Base-by-base conservation (phyloP, 148 eudicot genomes). In the Suaeda aralocaspica region DNA sequence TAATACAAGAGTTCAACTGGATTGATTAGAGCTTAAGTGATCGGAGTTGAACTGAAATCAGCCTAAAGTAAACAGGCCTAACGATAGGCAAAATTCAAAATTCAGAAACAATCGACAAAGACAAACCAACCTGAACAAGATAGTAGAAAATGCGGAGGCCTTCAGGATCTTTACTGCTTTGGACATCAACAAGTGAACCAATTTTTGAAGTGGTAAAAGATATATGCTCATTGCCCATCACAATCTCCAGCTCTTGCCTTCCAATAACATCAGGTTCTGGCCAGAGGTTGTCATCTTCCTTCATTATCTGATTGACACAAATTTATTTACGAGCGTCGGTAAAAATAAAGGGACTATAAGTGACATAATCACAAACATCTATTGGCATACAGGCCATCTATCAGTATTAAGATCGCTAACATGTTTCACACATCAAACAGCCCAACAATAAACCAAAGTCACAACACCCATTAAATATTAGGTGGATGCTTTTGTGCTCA, bases 171-270 rank as follows among this genome's bases (percentile, higher is more conserved):
- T 88, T 83, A 64, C 96, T 91, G 52, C 85, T 82, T 70, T 91
- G 93, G 24, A 91, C 96, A 83, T 91, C 96, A 83, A 91, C 85
- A 68, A 91, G 93, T 9, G 96, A 91, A 28, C 96, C 93, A 79
- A 91, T 91, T 82, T 91, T 91, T 1, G 96, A 88, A 65, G 96
- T 88, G 9, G 96, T 85, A 66, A 91, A 91, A 29, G 93, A 91
- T 21, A 91, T 91, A 68, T 91, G 96, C 72, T 89, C 95, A 76
- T 86, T 84, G n/a, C 86, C 91, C 87, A 86, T 86, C 83, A 89
- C 95, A 80, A 89, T 89, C 78, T 89, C 95, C 64, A 89, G 89
- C 82, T 89, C 95, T 72, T 89, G 95, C 76, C 91, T 77, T 44
- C 95, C 95, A 42, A 89, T 87, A 41, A 90, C 86, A 82, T 89